Base-by-base conservation (phyloP, 345 rosid species). In the Gossypioides kirkii region DNA sequence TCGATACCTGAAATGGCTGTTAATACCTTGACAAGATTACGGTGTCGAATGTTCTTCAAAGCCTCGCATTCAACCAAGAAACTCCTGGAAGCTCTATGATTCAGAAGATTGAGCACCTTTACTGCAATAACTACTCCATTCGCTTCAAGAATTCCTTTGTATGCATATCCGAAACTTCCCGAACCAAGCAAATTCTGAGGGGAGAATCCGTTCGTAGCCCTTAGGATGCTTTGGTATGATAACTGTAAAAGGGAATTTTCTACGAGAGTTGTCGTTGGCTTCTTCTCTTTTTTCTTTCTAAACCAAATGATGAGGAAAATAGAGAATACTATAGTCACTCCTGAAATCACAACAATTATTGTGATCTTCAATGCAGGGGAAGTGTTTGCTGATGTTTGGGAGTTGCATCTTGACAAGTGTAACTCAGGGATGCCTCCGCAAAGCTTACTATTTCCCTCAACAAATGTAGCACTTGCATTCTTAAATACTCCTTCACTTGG, bases 41-140 rank as follows among this genome's bases (percentile, higher is more conserved):
- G 66, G 58, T 82, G 88, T 53, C 82, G 71, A 36, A 80, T 56
- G 10, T 45, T 81, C 50, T 62, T 25, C 25, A 88, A 56, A 0
- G 84, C 74, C 76, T 86, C 64, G 46, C 87, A 84, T 74, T 86
- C 88, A 11, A 83, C 83, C 38, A 83, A 11, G 28, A 84, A 88
- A 17, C 87, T 88, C 75, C 74, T 79, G 3, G 32, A 71, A n/a
- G 85, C 91, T 73, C 84, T 82, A 64, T 23, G 74, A 50, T 11
- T 70, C 41, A 52, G 3, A 62, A 84, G 77, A 46, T 88, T 80
- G 25, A 88, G 3, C 55, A 86, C 85, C 69, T 84, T 84, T 78
- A 54, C 70, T 10, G 82, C 82, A 26, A 78, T 64, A 2, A 20
- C n/a, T 11, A 0, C 66, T 61, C 60, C 38, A 3, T 25, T 18